Evolutionary conservation across 805 yeast genomes (phyloP), one percentile per base, ranked within the genome.

Genomic region (Ogataea corticis): DNA sequence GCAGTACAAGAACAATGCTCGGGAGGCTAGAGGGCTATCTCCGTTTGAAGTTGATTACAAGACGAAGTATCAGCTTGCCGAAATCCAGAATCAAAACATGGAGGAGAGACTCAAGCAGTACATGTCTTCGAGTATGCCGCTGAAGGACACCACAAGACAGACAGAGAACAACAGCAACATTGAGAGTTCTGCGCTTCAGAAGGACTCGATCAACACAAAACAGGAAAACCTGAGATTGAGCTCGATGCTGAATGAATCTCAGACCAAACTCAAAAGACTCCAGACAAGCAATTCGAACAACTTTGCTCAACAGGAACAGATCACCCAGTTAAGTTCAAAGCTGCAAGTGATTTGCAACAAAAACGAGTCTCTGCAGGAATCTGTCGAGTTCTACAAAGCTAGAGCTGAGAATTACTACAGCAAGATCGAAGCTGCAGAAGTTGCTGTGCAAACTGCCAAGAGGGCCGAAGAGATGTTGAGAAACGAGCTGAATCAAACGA

Each of bases 391-490:
- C 27, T 89, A 86, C 65, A 84, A 82, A 58, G 65, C 71, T 14
- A 76, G 96, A 49, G 81, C 95, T 28, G 91, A 87, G 29, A 85
- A 83, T 49, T 85, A 87, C 60, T 80, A 76, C 54, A 72, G 73
- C 46, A 86, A 87, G 56, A 70, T 90, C 19, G 95, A 89, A 56
- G 76, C 79, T 40, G 91, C 94, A 2, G 96, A 91, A 59, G 73
- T 82, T 39, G 85, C 87, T 4, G 79, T 85, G 2, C 71, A 76
- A 42, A 75, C 80, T 36, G 80, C 88, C 7, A 73, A 78, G 52
- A 70, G 87, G 54, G 79, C 82, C 11, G 91, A 85, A 58, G 73
- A 73, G 43, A 57, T 69, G 30, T 71, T 83, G 4, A 67, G 64
- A 38, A 68, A 69, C 38, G 88, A 87, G 49, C 65, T 80, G 42